Evolutionary conservation across 139 green algal species (phyloP), one percentile per base, ranked within the genome.

Genomic region (Coelastrella sp.): DNA sequence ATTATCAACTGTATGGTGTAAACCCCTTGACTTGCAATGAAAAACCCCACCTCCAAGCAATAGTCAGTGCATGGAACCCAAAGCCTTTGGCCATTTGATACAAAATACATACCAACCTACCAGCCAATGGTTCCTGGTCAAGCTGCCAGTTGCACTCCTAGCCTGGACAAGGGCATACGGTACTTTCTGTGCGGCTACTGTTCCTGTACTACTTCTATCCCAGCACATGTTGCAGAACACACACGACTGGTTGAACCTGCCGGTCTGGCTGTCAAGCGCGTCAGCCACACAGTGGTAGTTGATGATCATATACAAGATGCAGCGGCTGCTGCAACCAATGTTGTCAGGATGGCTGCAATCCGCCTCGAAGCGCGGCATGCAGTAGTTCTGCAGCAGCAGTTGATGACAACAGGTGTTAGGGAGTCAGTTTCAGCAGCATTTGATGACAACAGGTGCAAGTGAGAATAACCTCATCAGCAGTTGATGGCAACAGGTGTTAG

Each of bases 181-280:
- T 23, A 38, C 75, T 35, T 57, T 51, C 75, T n/a, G 35, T 4
- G 75, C 75, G 23, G 40, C 75, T 50, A 27, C 35, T 34, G 13
- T 72, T 9, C 11, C 27, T 6, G 21, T 11, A 5, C 17, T 25
- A 27, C 34, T 57, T 19, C 37, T 69, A 17, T 82, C 53, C 51
- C 53, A 82, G 38, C 75, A 82, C 75, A 82, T 51, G 75, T 82
- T 82, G 17, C 75, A 82, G 51, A n/a, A 69, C 19, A 53, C 17
- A 43, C 75, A 82, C 11, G 34, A 27, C 5, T 21, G 2, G 34
- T 82, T 82, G 53, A 82, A 82, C 32, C 19, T 34, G 5, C 37
- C 32, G 25, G 5, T 69, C 8, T 8, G 9, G 5, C 3, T 3
- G 21, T 71, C 30, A 60, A 59, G 71, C 6, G 75, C 75, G 41